Percentiles rank a stretch among this genome's conserved stretches.
Conservation (phyloP, 73 alveolate species). For the Effrenium voratum region DNA sequence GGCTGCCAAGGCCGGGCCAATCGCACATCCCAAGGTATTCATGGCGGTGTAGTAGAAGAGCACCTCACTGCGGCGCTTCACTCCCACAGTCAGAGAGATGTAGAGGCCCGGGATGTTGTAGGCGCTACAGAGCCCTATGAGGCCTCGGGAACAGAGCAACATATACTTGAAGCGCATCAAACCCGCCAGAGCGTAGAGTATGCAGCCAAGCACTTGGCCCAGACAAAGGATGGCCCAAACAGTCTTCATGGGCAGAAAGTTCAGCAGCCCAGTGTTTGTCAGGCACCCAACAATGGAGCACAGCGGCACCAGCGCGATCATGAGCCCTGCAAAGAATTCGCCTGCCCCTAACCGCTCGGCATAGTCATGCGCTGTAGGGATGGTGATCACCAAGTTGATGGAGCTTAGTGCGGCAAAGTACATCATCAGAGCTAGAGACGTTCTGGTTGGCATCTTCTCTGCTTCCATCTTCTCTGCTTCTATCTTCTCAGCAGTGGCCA, state of each 20-base stretch:
- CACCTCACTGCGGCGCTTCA: constrained; percentile 65
- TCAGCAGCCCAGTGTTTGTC: constrained; percentile 14
- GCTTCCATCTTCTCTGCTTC: no score
- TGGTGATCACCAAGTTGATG: constrained; percentile 66
- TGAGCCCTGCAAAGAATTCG: constrained; percentile 53
- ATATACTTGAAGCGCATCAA: constrained; percentile 12
- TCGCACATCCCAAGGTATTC: constrained; percentile 58
- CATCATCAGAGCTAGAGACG: constrained; percentile 42
- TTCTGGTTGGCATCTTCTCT: constrained; percentile 56
- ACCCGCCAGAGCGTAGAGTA: constrained; percentile 82
- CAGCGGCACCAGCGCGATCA: constrained; percentile 35
- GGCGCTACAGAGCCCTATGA: constrained; percentile 79
- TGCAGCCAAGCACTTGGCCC: constrained; percentile 43
- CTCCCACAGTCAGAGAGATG: constrained; percentile 73
- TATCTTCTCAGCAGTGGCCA: no score
- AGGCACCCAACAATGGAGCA: constrained; percentile 48
- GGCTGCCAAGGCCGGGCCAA: constrained; percentile 82
- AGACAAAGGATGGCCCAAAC: constrained; percentile 9
- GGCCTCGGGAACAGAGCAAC: background rate
- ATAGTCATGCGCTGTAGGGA: constrained; percentile 74
- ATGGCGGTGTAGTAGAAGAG: constrained; percentile 61
- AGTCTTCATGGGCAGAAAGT: constrained; percentile 31
- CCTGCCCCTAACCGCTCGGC: constrained; percentile 42
- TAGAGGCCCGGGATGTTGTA: constrained; percentile 51
- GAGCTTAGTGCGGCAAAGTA: constrained; percentile 38